A percentile compares a stretch with the other conserved stretches of the same genome.
Conservation (phyloP, 1,139 yeast genomes). For the Magnusiomyces ingens region DNA sequence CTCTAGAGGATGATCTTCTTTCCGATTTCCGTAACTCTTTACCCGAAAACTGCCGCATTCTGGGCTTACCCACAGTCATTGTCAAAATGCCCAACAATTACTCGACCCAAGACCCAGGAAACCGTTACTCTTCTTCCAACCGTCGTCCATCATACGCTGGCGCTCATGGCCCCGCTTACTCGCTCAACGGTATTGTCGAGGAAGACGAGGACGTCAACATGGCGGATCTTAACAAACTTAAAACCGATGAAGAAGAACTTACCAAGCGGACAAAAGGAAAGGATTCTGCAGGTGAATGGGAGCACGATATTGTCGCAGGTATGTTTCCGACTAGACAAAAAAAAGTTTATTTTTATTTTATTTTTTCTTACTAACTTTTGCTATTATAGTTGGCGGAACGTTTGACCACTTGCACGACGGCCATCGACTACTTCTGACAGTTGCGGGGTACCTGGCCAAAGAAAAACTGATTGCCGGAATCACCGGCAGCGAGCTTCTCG, state of each 20-base stretch:
- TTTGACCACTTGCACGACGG: conserved; percentile 97
- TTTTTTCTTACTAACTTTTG: conserved; percentile 30
- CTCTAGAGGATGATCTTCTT: conserved; percentile 21
- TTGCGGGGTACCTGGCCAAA: conserved; percentile 58
- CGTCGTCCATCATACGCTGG: too few species aligned
- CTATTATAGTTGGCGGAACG: conserved; percentile 75
- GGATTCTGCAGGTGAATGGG: conserved; percentile 16
- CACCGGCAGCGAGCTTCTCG: conserved; percentile 69
- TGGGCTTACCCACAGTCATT: conserved; percentile 27
- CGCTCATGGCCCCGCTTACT: neutral
- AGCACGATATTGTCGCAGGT: conserved; percentile 24
- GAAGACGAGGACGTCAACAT: conserved; percentile 11
- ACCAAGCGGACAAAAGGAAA: conserved; percentile 6
- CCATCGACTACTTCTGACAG: conserved; percentile 75
- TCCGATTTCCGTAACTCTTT: conserved; percentile 23
- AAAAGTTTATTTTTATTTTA: conserved; percentile 3
- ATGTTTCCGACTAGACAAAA: neutral
- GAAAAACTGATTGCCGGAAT: conserved; percentile 65
- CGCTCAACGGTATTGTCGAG: conserved; percentile 1
- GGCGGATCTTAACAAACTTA: neutral
- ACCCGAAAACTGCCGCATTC: conserved; percentile 22
- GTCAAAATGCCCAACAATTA: conserved; percentile 20
- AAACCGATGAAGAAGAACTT: conserved; percentile 13
- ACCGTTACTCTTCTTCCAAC: too few species aligned
- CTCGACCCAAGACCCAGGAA: too few species aligned